Base-by-base conservation (phyloP, 352 stramenopile species). In the Pythium brachiatum region DNA sequence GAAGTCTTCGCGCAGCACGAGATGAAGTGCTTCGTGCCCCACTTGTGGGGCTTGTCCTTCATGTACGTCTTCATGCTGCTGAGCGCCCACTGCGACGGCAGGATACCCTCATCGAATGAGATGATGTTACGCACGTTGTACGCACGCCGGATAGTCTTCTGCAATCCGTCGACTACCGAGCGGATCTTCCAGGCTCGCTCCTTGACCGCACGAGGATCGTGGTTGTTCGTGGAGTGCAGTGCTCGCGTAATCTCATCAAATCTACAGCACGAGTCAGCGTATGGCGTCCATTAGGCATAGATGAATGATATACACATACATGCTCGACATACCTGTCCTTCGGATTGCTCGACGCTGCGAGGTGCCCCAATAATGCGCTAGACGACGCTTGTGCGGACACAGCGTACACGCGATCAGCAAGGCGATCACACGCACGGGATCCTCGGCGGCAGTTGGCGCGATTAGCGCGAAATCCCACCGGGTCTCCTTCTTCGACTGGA, bases 41-140 rank as follows among this genome's bases (percentile, higher is more conserved):
- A 62, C 44, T 62, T 62, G 56, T 62, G 56, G 2, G 56, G 56
- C 32, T 62, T 62, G 44, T 62, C 44, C 32, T 62, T 62, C 29
- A 62, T 55, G 15, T 56, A 62, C 7, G 20, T 21, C 1, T 15
- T n/a, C 12, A n/a, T 62, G 5, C 13, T 26, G 43, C 50, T 62
- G 56, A 31, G 48, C 1, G 2, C 6, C 0, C 39, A 61, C 2
- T 27, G 43, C 5, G 25, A 47, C 3, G 56, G 56, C 0, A 62
- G 56, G 7, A 56, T 56, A 0, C 26, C 56, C 18, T 62, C 56
- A 9, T 62, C 44, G 46, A 62, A 62, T 0, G 44, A 56, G 16
- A 62, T 3, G 21, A 46, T n/a, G 4, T 2, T 2, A 1, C 21
- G 21, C 15, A 16, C 1, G 2, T 7, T 15, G 36, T 38, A 59